Conservation (phyloP, 192 early-diverging fungal genomes). For the Spizellomyces punctatus region DNA sequence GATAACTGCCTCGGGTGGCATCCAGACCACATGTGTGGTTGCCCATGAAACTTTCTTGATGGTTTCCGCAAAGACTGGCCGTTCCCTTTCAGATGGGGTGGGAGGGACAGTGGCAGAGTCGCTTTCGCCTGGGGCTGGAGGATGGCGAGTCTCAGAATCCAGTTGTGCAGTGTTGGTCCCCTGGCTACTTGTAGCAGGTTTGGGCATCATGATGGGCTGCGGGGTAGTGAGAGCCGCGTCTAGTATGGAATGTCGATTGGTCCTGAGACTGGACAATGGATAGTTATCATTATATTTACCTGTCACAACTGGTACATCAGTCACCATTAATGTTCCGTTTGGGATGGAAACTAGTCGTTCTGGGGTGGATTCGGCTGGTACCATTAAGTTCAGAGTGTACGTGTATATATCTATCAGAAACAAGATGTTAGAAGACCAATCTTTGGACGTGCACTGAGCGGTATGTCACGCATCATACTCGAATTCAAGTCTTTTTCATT, state of each 20-base stretch:
- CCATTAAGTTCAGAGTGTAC: slow-evolving; percentile 47
- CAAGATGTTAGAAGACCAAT: not conserved
- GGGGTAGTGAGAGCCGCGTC: slow-evolving; percentile 25
- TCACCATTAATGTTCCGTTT: slow-evolving; percentile 38
- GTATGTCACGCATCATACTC: slow-evolving; percentile 35
- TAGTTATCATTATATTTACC: slow-evolving; percentile 1
- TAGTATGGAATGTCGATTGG: not conserved
- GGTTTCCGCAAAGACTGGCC: slow-evolving; percentile 25
- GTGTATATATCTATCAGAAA: slow-evolving; percentile 52
- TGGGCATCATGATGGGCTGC: slow-evolving; percentile 30
- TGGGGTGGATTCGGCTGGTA: slow-evolving; percentile 45
- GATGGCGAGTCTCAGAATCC: not conserved
- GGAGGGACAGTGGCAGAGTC: not conserved
- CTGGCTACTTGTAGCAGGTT: slow-evolving; percentile 16
- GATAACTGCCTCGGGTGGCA: slow-evolving; percentile 50
- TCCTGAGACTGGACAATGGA: not conserved
- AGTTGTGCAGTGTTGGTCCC: slow-evolving; percentile 1
- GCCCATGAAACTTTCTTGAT: slow-evolving; percentile 53
- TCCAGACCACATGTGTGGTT: slow-evolving; percentile 41
- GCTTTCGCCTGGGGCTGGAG: no score
- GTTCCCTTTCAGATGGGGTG: slow-evolving; percentile 8
- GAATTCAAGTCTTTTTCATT: slow-evolving; percentile 66
- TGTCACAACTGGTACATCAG: slow-evolving; percentile 34
- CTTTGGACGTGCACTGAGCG: not conserved
- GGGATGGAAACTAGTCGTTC: slow-evolving; percentile 48